phyloP scores from a whole-genome alignment of 1,284 basidiomycete species.

The Wallemia ichthyophaga region DNA sequence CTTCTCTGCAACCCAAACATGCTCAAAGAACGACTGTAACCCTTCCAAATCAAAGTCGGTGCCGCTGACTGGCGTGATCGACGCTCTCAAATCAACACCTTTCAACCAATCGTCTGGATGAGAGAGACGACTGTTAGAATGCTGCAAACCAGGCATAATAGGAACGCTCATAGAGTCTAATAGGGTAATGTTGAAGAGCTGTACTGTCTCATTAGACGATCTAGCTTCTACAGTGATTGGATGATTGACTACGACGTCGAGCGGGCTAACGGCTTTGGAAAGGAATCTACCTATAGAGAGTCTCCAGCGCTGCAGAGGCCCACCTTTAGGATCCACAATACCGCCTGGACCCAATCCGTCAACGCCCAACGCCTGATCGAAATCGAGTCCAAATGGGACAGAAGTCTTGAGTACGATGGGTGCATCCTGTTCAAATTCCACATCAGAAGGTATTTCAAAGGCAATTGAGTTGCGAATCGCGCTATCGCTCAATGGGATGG shows the following conservation, averaged over 20 bases:
- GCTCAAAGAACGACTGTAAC: not conserved
- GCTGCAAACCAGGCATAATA: not conserved
- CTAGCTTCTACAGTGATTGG: not conserved
- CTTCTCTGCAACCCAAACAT: not conserved
- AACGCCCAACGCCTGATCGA: not conserved
- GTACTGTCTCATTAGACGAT: not conserved
- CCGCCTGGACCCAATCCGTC: not conserved
- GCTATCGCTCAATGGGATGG: not conserved
- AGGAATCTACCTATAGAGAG: not conserved
- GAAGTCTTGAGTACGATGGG: not conserved
- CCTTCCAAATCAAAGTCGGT: not conserved
- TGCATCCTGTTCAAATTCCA: not conserved
- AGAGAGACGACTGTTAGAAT: not conserved
- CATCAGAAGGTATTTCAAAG: not conserved
- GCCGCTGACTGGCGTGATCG: not conserved
- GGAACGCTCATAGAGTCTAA: not conserved
- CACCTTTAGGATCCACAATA: not conserved
- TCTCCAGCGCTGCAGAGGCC: not conserved
- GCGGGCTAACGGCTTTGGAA: not conserved
- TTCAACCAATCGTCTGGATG: not conserved
- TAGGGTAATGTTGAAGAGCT: not conserved
- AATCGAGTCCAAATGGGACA: not conserved
- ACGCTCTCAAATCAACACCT: not conserved
- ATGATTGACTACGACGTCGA: not conserved
- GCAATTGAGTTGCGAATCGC: not conserved